Evolutionary conservation across 73 alveolate genomes (phyloP), one percentile per base, ranked within the genome.

Genomic region (Paraurostyla sp.): DNA sequence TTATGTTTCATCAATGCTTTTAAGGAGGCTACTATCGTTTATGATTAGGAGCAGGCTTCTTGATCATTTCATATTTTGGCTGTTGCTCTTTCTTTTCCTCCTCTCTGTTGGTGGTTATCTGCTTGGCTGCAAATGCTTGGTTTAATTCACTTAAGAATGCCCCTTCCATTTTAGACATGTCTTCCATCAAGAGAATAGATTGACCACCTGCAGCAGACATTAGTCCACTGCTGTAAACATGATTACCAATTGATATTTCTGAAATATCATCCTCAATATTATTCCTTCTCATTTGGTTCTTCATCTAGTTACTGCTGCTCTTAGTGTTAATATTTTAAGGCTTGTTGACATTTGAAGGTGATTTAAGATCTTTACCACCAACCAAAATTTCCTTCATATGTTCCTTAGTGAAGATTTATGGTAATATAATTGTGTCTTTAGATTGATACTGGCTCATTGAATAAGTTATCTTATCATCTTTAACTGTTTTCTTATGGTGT

Each of bases 11-110:
- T 65, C 82, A 65, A 13, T 65, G 46, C 41, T 65, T 65, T 65
- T 65, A 23, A 40, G 82, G 82, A 11, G 82, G 82, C 25, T 65
- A 22, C 36, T 65, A 65, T 35, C 82, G 35, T 58, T 65, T 65
- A 38, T 65, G 82, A 65, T 65, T 65, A 32, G 82, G 82, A 15
- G 82, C 82, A 65, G 86, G 86, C 30, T 73, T 73, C 33, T 73
- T 73, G 27, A 73, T 71, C 86, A 73, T 73, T 30, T 62, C 80
- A 62, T 32, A 32, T 62, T 27, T 62, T 22, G 29, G 18, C 40
- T 69, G 45, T 36, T 73, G 51, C 20, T 73, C 7, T 50, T 73
- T 9, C 20, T 43, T 3, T 30, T 73, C 49, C 59, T 73, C 49
- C 27, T 73, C 82, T 38, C 41, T 23, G 27, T 65, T 65, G 25